A percentile compares a stretch with the other conserved stretches of the same genome.
Evolutionary conservation across 441 rosid genomes (phyloP).

Genomic region (Populus tomentosa): DNA sequence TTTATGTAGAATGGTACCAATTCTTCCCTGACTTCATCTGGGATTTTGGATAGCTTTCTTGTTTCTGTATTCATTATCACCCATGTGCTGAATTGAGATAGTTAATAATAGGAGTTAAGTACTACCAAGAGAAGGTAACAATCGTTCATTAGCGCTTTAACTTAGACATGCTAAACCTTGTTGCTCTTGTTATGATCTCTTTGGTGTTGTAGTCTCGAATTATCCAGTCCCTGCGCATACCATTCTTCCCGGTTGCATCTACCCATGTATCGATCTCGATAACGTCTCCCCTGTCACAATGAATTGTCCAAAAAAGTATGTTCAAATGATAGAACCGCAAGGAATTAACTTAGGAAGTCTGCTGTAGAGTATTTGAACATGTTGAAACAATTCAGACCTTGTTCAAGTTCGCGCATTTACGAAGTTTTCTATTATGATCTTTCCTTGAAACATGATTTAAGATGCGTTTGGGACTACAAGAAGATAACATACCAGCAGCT

Average conservation of each 20-base stretch:
- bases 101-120: neutral
- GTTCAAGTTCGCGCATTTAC: neutral
- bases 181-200: slow-evolving; percentile 46
- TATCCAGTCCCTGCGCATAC: slow-evolving; percentile 56
- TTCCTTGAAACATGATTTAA: neutral
- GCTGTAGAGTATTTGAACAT: neutral
- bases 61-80: slow-evolving; percentile 58
- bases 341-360: neutral
- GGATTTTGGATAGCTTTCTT: slow-evolving; percentile 46
- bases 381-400: neutral
- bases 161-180: slow-evolving; percentile 32
- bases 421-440: neutral
- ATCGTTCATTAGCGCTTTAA: neutral
- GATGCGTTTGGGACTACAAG: neutral
- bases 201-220: slow-evolving; percentile 43
- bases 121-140: neutral
- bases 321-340: neutral
- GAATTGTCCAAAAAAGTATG: neutral
- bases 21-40: slow-evolving; percentile 44
- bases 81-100: slow-evolving; percentile 43
- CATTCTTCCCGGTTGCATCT: slow-evolving; percentile 44
- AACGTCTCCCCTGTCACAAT: slow-evolving; percentile 45
- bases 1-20: slow-evolving; percentile 38
- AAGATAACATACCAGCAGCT: slow-evolving; percentile 35
- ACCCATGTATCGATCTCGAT: slow-evolving; percentile 62